phyloP scores from a whole-genome alignment of 83 land plant genomes.

The Thuja plicata region DNA sequence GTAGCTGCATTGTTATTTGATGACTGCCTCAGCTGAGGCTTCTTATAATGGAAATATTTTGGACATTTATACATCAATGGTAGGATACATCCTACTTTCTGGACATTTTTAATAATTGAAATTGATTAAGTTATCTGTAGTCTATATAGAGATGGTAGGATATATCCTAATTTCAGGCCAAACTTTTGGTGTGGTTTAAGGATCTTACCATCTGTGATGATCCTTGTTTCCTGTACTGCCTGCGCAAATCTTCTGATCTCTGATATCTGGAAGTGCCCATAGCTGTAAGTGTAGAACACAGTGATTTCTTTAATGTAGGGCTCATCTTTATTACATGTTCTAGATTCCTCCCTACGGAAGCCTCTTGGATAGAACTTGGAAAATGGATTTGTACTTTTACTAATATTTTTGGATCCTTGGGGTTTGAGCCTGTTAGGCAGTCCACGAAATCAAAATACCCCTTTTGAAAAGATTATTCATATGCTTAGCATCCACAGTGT shows the following conservation, averaged over 20 bases:
- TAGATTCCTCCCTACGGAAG: background rate
- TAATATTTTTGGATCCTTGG: background rate
- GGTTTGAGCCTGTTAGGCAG: background rate
- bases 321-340: background rate
- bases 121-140: too few species aligned
- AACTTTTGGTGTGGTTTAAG: background rate
- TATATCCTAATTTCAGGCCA: background rate
- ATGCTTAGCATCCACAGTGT: background rate
- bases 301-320: background rate
- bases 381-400: background rate
- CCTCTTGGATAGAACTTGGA: background rate
- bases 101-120: background rate
- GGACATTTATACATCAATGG: background rate
- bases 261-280: background rate
- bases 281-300: background rate
- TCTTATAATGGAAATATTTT: too few species aligned
- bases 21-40: background rate
- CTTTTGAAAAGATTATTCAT: background rate
- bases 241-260: background rate
- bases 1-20: background rate
- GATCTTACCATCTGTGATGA: background rate
- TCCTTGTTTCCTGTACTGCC: background rate
- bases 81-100: background rate
- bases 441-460: background rate
- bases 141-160: background rate